Percentiles rank a stretch among this genome's conserved stretches.
phyloP scores from a whole-genome alignment of 1,284 basidiomycete species.

The Coniferiporia weirii region DNA sequence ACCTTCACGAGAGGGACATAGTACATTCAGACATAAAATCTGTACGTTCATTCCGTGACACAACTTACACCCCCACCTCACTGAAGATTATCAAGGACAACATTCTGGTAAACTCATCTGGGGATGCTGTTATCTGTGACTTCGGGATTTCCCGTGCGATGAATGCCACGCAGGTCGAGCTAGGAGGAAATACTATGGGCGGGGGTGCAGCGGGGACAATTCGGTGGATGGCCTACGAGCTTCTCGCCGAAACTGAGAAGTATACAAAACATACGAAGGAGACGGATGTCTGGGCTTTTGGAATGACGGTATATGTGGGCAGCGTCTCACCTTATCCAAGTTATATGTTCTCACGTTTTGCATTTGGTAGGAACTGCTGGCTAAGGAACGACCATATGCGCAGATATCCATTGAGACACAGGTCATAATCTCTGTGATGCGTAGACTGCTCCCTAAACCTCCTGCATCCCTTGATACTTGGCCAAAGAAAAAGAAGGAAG shows the following conservation, averaged over 20 bases:
- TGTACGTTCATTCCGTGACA: background rate
- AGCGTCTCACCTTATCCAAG: background rate
- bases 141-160: constrained; percentile 7
- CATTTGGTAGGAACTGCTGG: background rate
- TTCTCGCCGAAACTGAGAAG: background rate
- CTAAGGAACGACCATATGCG: constrained; percentile 1
- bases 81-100: constrained; percentile 8
- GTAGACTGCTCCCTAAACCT: background rate
- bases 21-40: constrained; percentile 19
- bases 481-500: background rate
- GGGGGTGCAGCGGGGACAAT: background rate
- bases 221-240: constrained; percentile 3
- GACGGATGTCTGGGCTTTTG: constrained; percentile 13
- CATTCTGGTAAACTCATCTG: constrained; percentile 2
- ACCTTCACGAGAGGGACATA: constrained; percentile 11
- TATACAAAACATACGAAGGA: background rate
- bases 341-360: background rate
- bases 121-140: constrained; percentile 3
- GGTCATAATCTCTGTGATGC: background rate
- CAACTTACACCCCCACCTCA: background rate
- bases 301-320: constrained; percentile 12
- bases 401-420: background rate
- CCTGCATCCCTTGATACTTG: background rate
- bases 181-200: background rate
- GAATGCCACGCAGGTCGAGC: background rate